phyloP scores from a whole-genome alignment of 257 asterid species.

The Gentiana dahurica region DNA sequence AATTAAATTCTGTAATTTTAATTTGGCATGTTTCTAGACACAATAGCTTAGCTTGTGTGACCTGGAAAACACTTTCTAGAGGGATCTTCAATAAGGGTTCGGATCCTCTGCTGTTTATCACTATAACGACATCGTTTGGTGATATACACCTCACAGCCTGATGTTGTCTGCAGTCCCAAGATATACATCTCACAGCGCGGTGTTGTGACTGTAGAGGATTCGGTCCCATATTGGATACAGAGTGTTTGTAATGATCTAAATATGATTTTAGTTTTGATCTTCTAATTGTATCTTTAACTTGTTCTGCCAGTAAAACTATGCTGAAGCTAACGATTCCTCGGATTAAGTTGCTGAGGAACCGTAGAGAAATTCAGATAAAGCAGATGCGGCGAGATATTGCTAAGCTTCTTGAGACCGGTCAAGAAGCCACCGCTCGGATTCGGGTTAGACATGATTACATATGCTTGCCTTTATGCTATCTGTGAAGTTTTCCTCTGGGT shows the following conservation, averaged over 20 bases:
- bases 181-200: too few relatives aligned
- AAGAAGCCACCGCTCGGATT: conserved; percentile 96
- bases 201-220: background rate
- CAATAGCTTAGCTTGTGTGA: too few relatives aligned
- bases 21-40: too few relatives aligned
- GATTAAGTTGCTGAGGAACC: conserved; percentile 81
- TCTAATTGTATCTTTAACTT: background rate
- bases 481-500: too few relatives aligned
- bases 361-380: conserved; percentile 84
- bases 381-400: conserved; percentile 92
- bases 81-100: too few relatives aligned
- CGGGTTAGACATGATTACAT: conserved; percentile 31
- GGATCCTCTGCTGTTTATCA: too few relatives aligned
- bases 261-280: conserved; percentile 7
- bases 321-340: conserved; percentile 81
- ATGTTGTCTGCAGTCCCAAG: too few relatives aligned
- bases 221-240: conserved; percentile 1
- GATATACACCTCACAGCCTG: too few relatives aligned
- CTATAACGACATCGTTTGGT: too few relatives aligned
- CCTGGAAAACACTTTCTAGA: too few relatives aligned
- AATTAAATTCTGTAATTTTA: too few relatives aligned
- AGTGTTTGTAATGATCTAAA: conserved; percentile 3
- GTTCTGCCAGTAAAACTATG: conserved; percentile 62
- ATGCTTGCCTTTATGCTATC: background rate
- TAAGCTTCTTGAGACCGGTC: conserved; percentile 95